Evolutionary conservation across 306 rosid species (phyloP).

Genomic region (Glycine soja): DNA sequence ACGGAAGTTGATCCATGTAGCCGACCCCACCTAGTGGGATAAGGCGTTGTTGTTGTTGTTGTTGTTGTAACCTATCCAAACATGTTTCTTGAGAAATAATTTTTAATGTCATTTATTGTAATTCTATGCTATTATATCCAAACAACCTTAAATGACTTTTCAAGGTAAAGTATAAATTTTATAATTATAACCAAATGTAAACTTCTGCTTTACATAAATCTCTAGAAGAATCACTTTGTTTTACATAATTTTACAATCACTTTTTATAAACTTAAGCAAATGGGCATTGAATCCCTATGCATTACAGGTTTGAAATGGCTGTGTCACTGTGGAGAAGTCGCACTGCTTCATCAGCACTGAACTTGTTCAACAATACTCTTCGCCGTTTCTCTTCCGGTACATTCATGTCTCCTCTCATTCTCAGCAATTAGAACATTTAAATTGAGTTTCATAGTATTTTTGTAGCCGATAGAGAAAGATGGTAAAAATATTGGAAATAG

Average conservation of each 20-base stretch:
- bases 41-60: too few relatives aligned
- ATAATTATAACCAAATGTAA: background rate
- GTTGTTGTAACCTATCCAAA: too few relatives aligned
- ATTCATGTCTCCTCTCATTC: background rate
- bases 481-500: background rate
- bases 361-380: constrained; percentile 38
- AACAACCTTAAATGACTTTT: too few relatives aligned
- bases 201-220: background rate
- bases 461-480: constrained; percentile 7
- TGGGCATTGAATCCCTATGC: background rate
- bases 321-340: constrained; percentile 35
- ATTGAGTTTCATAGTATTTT: background rate
- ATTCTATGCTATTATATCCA: too few relatives aligned
- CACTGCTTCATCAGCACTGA: background rate
- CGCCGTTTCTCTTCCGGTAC: constrained; percentile 45
- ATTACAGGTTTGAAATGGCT: constrained; percentile 40
- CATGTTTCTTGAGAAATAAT: too few relatives aligned
- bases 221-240: background rate
- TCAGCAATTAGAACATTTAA: background rate
- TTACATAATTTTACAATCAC: background rate
- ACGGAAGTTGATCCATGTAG: too few relatives aligned
- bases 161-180: too few relatives aligned
- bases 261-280: background rate
- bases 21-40: too few relatives aligned
- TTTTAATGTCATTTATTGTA: too few relatives aligned